These are phyloP conservation scores for Aspergillus udagawae DNA, from an alignment of 2,329 filamentous ascomycete genomes.

Conservation along the genomic window DNA sequence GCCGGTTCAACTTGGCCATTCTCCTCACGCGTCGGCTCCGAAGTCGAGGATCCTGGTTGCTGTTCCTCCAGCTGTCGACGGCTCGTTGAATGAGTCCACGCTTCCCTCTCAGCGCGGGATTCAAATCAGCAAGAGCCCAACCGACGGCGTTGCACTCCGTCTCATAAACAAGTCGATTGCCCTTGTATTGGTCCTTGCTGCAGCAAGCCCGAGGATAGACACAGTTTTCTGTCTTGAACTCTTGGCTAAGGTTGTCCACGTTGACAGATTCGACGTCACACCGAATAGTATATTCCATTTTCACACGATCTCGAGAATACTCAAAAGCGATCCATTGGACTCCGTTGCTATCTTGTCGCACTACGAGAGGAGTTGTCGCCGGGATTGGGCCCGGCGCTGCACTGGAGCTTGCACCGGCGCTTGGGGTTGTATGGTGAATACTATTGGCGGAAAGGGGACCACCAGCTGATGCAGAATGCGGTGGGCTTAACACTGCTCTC, in stretches of 20 bases:
- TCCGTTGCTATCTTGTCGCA: constrained; percentile 90
- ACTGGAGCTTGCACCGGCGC: constrained; percentile 70
- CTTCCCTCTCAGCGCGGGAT: constrained; percentile 86
- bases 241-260: constrained; percentile 74
- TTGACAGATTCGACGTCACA: constrained; percentile 97
- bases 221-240: constrained; percentile 98
- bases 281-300: constrained; percentile 99
- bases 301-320: constrained; percentile 92
- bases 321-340: constrained; percentile 99
- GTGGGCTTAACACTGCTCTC: constrained; percentile 33
- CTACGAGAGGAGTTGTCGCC: constrained; percentile 89
- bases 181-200: constrained; percentile 91
- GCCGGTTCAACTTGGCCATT: constrained; percentile 92
- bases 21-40: constrained; percentile 87
- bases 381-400: constrained; percentile 94
- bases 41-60: constrained; percentile 90
- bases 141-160: constrained; percentile 99
- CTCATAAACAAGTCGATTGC: constrained; percentile 93
- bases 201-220: constrained; percentile 96
- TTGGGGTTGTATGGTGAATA: constrained; percentile 34
- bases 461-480: constrained; percentile 48
- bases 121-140: constrained; percentile 94
- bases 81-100: constrained; percentile 93
- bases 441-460: constrained; percentile 44
- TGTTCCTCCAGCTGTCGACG: constrained; percentile 98